These are phyloP conservation scores for Poa annua DNA, from an alignment of 176 grass and related monocot genomes.

Conservation along the genomic window DNA sequence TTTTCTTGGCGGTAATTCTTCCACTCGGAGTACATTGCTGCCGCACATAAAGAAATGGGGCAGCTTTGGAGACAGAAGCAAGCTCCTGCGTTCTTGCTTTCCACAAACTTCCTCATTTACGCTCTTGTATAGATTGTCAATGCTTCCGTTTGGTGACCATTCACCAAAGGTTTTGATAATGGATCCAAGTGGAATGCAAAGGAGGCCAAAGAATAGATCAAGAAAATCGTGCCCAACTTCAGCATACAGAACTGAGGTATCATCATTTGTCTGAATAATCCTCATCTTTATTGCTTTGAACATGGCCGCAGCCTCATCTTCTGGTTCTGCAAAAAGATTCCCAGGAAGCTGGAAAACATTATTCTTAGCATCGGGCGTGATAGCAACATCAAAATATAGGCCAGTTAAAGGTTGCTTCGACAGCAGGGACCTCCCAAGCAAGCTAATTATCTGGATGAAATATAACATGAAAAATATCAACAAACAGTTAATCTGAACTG, in stretches of 20 bases:
- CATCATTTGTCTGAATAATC: neutral
- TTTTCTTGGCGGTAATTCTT: neutral
- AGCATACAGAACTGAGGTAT: neutral
- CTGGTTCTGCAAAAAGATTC: neutral
- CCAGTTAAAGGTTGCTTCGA: slow-evolving; percentile 6
- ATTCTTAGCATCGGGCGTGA: neutral
- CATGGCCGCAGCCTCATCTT: neutral
- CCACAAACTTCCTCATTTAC: neutral
- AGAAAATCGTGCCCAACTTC: neutral
- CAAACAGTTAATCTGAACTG: too few species aligned
- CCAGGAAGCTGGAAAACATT: neutral
- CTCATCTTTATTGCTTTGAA: slow-evolving; percentile 3
- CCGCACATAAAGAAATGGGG: neutral
- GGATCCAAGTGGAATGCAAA: slow-evolving; percentile 3
- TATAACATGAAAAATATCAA: neutral
- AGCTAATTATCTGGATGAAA: neutral
- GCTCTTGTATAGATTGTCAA: neutral
- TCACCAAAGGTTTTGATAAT: neutral
- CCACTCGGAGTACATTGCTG: neutral
- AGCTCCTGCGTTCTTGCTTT: neutral
- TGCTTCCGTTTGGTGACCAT: neutral
- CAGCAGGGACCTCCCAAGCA: neutral
- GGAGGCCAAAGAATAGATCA: fast-evolving
- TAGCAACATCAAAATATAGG: neutral
- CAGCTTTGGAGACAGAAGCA: neutral